Base-by-base conservation (phyloP, 2,329 filamentous ascomycete species). In the Cadophora gregata region DNA sequence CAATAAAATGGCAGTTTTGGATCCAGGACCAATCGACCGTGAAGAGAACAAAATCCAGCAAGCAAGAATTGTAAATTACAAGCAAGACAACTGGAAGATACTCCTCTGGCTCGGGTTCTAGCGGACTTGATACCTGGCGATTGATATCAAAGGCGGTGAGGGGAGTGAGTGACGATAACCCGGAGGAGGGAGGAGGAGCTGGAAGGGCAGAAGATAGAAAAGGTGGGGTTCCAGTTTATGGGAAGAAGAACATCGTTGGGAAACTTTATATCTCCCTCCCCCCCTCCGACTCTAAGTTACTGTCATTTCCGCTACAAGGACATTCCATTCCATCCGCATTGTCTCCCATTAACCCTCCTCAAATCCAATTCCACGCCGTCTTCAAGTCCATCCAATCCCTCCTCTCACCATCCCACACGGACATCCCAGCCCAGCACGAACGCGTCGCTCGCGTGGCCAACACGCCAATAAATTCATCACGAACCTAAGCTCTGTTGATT, bases 371-470 rank as follows among this genome's bases (percentile, higher is more conserved):
- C 29, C n/a, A 55, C 33, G 33, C 31, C 29, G 25, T 33, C 25
- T 60, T 42, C 56, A 45, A 45, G 48, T 24, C 45, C 59, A 33
- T 21, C 33, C 36, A 24, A 19, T 27, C 29, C 60, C 27, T 24
- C 47, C 24, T n/a, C 25, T 24, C 25, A 9, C 4, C 53, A 51
- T 45, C 53, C 36, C 24, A 33, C 27, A 31, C 45, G 12, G 27
- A 55, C 45, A 38, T 55, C 38, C 56, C 55, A 67, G 51, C 38
- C 56, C 55, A 67, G 51, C 53, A 55, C 42, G 42, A 53, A 45
- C 48, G 36, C 48, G 58, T 61, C 50, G 33, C 33, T 58, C 55
- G 55, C 55, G 55, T 58, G 31, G 31, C 10, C n/a, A 25, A 25
- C 55, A 42, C 55, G 55, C 33, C 31, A 38, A 58, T 8, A 5